Base-by-base conservation (phyloP, 179 eudicot genomes). In the Beta lomatogona region DNA sequence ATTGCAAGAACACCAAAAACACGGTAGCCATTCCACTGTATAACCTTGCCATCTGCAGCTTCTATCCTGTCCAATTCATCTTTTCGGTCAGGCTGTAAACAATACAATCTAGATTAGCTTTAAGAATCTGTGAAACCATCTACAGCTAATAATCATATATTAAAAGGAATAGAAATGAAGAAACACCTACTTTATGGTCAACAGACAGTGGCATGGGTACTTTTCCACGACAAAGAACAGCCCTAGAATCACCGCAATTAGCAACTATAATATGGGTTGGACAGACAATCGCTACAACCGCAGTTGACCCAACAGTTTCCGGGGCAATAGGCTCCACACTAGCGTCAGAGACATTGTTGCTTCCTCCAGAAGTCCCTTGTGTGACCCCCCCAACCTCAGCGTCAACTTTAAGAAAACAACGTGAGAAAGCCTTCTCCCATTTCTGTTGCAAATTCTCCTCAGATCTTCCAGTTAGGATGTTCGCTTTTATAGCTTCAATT, bases 1-100 rank as follows among this genome's bases (percentile, higher is more conserved):
- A 93, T 91, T 50, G 94, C 97, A 80, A 92, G 97, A 59, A 93
- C 92, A 68, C 94, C 97, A 50, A 94, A 91, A 83, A 93, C 97
- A 72, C 97, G 97, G 82, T 79, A 90, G 74, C 94, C 97, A 82
- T 89, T 87, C 97, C 97, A 93, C 73, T 90, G 84, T 71, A 93
- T 91, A 77, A 93, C 93, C 87, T 88, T 91, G 82, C 97, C 97
- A 79, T 91, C 97, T 21, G 90, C 89, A 85, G 89, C 90, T 85
- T 93, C 97, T 73, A 93, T 93, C 86, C 97, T 85, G 13, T 86
- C 91, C 86, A 85, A 91, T 76, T 93, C 97, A 84, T 93, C 97
- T 82, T 92, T 91, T 60, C 97, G 89, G 65, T 93, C 90, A 86
- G 97, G 97, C 97, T 93, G 73, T 77, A 82, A 88, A 64, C 54